A percentile compares a stretch with the other conserved stretches of the same genome.
Conservation (phyloP, 257 asterid genomes). For the Solanum sparsipilum region DNA sequence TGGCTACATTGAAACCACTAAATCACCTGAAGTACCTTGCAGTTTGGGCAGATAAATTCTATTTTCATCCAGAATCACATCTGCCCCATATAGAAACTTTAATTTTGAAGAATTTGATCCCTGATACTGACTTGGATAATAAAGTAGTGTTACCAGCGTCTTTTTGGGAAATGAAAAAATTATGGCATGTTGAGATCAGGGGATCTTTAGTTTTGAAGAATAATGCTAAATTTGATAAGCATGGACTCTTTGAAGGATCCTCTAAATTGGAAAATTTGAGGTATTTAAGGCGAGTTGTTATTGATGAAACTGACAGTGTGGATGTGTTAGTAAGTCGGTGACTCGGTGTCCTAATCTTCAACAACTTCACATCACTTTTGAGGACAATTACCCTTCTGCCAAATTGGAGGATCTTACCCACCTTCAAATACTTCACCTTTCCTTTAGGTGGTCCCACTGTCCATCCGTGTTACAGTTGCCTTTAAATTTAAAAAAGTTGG, state of each 20-base stretch:
- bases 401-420: not conserved
- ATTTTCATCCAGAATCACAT: not conserved
- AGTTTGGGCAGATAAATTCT: not conserved
- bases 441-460: rapidly evolving
- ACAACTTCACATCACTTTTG: not conserved
- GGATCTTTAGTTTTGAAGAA: not conserved
- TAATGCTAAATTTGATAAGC: not conserved
- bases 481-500: not conserved
- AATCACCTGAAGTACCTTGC: not conserved
- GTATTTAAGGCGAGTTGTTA: not conserved
- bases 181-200: not conserved
- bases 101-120: not conserved
- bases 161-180: not conserved
- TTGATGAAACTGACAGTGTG: not conserved
- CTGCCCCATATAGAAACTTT: not conserved
- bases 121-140: too few species aligned
- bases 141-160: not conserved
- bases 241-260: not conserved
- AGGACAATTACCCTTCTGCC: not conserved
- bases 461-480: not conserved
- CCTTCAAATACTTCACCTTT: not conserved
- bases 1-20: not conserved
- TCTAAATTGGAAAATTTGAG: not conserved
- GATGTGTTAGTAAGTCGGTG: not conserved
- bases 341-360: not conserved